Conservation (phyloP, 2,329 filamentous ascomycete species). For the Akanthomyces uredinophilus region DNA sequence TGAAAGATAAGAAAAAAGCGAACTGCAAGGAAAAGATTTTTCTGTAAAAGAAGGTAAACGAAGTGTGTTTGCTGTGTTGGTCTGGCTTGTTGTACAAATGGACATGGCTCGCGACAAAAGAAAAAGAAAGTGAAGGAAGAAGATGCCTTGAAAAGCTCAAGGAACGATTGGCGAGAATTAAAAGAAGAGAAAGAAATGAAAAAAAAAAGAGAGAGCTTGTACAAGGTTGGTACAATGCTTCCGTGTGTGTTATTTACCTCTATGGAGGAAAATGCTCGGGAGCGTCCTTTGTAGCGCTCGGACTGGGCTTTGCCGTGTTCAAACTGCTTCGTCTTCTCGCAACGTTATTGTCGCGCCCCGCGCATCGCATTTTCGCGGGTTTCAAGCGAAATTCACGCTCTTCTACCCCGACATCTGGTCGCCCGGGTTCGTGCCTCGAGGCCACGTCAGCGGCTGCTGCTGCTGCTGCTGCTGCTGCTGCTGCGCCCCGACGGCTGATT, state of each 20-base stretch:
- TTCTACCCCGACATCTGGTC: no score
- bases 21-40: neutral
- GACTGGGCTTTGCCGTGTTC: neutral
- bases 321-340: no score
- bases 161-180: constrained; percentile 1
- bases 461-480: no score
- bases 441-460: no score
- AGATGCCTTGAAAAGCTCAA: neutral
- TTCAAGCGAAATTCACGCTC: no score
- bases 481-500: no score
- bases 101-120: neutral
- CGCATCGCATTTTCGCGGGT: no score
- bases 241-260: neutral
- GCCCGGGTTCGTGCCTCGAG: no score
- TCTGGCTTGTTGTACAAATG: constrained; percentile 7
- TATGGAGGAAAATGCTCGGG: neutral
- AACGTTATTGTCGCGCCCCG: no score
- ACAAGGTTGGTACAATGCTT: neutral
- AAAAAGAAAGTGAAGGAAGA: neutral
- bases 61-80: constrained; percentile 3
- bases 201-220: neutral
- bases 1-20: neutral
- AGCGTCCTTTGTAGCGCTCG: neutral
- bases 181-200: neutral
- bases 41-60: neutral